Evolutionary conservation across 345 rosid species (phyloP).

Genomic region (Gossypium ekmanianum): DNA sequence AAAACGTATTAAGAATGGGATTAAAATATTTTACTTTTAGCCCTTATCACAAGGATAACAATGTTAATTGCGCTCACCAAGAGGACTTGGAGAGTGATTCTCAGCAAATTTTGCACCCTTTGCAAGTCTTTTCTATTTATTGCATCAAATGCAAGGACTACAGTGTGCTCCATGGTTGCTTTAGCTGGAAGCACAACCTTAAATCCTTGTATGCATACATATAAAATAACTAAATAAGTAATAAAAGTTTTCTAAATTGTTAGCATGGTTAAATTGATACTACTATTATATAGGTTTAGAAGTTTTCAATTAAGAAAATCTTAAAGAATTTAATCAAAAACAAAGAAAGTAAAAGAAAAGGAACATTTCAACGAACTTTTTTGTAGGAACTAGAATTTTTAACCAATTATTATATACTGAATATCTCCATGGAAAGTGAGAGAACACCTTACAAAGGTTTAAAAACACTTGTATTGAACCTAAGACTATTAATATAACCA

Average conservation of each 20-base stretch:
- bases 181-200: conserved; percentile 64
- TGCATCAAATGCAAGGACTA: conserved; percentile 46
- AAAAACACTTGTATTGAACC: not conserved
- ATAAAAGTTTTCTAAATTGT: too few relatives aligned
- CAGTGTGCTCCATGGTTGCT: conserved; percentile 46
- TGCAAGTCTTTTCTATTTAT: conserved; percentile 42
- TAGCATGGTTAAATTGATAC: too few relatives aligned
- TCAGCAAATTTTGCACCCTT: conserved; percentile 53
- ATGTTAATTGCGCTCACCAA: conserved; percentile 50
- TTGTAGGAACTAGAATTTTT: too few relatives aligned
- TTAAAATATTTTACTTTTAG: too few relatives aligned
- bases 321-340: too few relatives aligned
- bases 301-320: too few relatives aligned
- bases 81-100: conserved; percentile 55
- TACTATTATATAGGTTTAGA: not conserved
- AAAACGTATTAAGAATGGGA: too few relatives aligned
- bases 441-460: not conserved
- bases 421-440: not conserved
- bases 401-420: not conserved
- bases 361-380: too few relatives aligned
- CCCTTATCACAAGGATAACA: conserved; percentile 34
- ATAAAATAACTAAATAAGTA: too few relatives aligned
- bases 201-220: conserved; percentile 41
- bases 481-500: not conserved
- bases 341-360: too few relatives aligned